Evolutionary conservation across 2,329 filamentous ascomycete species (phyloP).

Genomic region (Tolypocladium cylindrosporum): DNA sequence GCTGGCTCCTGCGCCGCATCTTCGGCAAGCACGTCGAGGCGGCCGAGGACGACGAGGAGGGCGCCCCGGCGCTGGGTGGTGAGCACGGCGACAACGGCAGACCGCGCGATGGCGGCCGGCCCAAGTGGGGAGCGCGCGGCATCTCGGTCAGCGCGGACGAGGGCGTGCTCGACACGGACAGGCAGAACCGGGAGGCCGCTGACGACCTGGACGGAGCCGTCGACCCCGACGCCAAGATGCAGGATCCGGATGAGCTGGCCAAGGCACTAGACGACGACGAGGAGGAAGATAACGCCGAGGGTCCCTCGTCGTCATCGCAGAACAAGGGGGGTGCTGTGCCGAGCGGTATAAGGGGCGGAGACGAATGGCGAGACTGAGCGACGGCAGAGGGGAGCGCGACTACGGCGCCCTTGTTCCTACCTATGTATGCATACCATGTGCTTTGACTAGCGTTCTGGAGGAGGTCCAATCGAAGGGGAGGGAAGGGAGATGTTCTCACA

Average conservation of each 20-base stretch:
- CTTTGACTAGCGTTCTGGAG: not conserved
- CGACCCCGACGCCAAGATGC: slow-evolving; percentile 56
- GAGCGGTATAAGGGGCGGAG: slow-evolving; percentile 31
- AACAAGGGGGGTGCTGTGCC: slow-evolving; percentile 17
- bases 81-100: slow-evolving; percentile 14
- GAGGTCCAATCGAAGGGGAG: not conserved
- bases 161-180: slow-evolving; percentile 41
- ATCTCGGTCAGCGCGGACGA: slow-evolving; percentile 60
- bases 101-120: slow-evolving; percentile 21
- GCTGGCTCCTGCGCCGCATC: slow-evolving; percentile 73
- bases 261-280: slow-evolving; percentile 48
- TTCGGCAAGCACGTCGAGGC: slow-evolving; percentile 50
- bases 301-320: slow-evolving; percentile 12
- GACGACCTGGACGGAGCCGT: slow-evolving; percentile 34
- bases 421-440: not conserved
- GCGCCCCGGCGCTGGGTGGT: slow-evolving; percentile 35
- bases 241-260: slow-evolving; percentile 55
- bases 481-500: not conserved
- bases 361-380: slow-evolving; percentile 34
- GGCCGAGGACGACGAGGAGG: slow-evolving; percentile 54
- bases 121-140: slow-evolving; percentile 53
- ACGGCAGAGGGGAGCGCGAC: not conserved
- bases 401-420: not conserved
- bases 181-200: slow-evolving; percentile 33
- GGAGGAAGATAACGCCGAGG: slow-evolving; percentile 27